These are phyloP conservation scores for Cylindrotheca closterium DNA, from an alignment of 108 stramenopile species.

Conservation along the genomic window DNA sequence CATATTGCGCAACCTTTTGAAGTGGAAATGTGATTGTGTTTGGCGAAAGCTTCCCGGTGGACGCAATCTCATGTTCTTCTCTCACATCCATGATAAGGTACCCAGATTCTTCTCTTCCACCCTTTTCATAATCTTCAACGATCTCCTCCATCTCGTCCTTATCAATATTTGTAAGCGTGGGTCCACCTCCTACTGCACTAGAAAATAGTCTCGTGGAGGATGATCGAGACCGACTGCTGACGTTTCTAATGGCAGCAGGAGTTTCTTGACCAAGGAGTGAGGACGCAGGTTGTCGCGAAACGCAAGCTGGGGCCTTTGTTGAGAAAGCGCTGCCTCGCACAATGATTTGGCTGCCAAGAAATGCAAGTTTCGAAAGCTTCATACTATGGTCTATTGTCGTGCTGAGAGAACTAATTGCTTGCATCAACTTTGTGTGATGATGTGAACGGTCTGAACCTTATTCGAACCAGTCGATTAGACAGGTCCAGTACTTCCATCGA, in stretches of 20 bases:
- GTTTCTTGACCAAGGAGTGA: no score
- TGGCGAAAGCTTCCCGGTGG: conserved; percentile 63
- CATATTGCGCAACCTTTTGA: conserved; percentile 23
- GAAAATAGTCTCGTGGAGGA: conserved; percentile 11
- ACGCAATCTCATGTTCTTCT: conserved; percentile 43
- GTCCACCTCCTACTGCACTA: not conserved
- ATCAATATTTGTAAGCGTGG: conserved; percentile 19
- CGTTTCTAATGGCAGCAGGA: no score
- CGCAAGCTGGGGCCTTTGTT: no score
- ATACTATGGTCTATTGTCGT: no score
- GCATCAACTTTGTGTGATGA: no score
- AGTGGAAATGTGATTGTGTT: conserved; percentile 63
- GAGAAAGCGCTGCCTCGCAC: no score
- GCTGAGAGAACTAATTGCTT: no score
- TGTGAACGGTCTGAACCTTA: no score
- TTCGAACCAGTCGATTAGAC: no score
- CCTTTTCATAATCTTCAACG: conserved; percentile 59
- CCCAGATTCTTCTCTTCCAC: conserved; percentile 60
- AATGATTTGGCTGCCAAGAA: not conserved
- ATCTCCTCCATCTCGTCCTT: conserved; percentile 64
- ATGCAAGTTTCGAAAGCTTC: not conserved
- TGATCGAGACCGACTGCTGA: no score
- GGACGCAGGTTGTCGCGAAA: no score
- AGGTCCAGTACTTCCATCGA: no score
- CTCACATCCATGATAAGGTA: conserved; percentile 79